These are phyloP conservation scores for Kwoniella sp. DNA, from an alignment of 768 basidiomycete genomes.

Conservation along the genomic window DNA sequence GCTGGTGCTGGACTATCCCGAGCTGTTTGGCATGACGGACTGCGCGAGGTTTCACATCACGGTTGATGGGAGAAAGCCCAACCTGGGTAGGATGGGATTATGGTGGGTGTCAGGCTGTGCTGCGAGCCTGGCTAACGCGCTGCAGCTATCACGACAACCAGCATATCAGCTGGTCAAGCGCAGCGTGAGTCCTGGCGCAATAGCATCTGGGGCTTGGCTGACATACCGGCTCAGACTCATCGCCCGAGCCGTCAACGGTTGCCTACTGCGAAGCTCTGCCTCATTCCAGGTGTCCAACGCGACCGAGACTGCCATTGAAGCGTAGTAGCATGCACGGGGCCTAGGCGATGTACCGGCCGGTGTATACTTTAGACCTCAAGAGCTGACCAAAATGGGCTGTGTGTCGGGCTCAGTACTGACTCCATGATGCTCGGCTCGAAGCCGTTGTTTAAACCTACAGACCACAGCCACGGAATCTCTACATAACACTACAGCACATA, in stretches of 20 bases:
- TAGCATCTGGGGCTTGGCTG: not conserved
- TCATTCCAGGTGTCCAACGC: slow-evolving; percentile 9
- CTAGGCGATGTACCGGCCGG: no score
- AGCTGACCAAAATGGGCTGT: no score
- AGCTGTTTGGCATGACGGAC: slow-evolving; percentile 18
- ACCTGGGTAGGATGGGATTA: slow-evolving; percentile 12
- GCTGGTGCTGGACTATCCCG: slow-evolving; percentile 9
- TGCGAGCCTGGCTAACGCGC: not conserved
- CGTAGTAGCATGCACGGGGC: no score
- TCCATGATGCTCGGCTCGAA: no score
- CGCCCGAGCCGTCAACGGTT: slow-evolving; percentile 12
- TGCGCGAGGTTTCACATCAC: slow-evolving; percentile 9
- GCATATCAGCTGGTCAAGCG: slow-evolving; percentile 16
- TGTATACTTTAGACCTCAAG: no score
- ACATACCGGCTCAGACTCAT: slow-evolving; percentile 2
- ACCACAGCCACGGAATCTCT: not conserved
- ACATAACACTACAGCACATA: slow-evolving; percentile 14
- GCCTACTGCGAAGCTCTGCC: slow-evolving; percentile 3
- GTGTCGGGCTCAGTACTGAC: no score
- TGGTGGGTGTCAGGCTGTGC: not conserved
- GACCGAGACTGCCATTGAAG: slow-evolving; percentile 1
- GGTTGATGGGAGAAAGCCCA: slow-evolving; percentile 10
- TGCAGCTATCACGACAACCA: slow-evolving; percentile 13
- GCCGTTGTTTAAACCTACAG: no score
- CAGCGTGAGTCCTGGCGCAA: slow-evolving; percentile 12